These are phyloP conservation scores for Cyclotella kingstonii DNA, from an alignment of 108 stramenopile species.

Conservation along the genomic window DNA sequence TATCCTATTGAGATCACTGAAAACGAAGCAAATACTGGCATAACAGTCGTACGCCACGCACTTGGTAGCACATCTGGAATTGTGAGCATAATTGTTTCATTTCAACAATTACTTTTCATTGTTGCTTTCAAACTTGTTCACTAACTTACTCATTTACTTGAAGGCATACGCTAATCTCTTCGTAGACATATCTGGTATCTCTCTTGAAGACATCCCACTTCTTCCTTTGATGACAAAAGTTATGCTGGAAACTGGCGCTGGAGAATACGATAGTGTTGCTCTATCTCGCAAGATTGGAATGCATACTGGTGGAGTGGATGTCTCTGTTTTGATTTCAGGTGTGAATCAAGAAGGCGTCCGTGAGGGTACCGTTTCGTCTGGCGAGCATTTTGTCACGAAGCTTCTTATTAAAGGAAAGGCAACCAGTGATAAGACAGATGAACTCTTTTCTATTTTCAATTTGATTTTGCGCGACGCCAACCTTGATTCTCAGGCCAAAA, in stretches of 20 bases:
- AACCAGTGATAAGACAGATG: conserved; percentile 84
- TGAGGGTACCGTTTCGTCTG: conserved; percentile 50
- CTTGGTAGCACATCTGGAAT: conserved; percentile 92
- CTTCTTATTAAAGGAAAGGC: conserved; percentile 77
- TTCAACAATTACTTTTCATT: too few species aligned
- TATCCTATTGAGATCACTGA: conserved; percentile 86
- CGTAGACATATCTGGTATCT: conserved; percentile 78
- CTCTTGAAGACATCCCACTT: conserved; percentile 84
- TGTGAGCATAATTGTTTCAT: too few species aligned
- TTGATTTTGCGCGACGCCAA: conserved; percentile 87
- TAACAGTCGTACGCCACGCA: conserved; percentile 85
- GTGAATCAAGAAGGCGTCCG: conserved; percentile 63
- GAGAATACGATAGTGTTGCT: conserved; percentile 82
- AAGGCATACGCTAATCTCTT: conserved; percentile 83
- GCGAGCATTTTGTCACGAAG: conserved; percentile 77
- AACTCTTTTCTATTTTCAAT: conserved; percentile 84
- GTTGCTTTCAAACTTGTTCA: too few species aligned
- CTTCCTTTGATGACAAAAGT: conserved; percentile 87
- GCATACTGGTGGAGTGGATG: conserved; percentile 86
- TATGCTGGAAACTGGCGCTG: conserved; percentile 92
- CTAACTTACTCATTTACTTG: too few species aligned
- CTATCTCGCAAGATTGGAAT: conserved; percentile 80
- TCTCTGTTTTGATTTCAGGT: conserved; percentile 56
- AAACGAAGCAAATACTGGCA: conserved; percentile 71
- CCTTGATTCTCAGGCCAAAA: conserved; percentile 80